A percentile compares a stretch with the other conserved stretches of the same genome.
Evolutionary conservation across 2,329 filamentous ascomycete species (phyloP).

Genomic region (Xylariaceae sp.): DNA sequence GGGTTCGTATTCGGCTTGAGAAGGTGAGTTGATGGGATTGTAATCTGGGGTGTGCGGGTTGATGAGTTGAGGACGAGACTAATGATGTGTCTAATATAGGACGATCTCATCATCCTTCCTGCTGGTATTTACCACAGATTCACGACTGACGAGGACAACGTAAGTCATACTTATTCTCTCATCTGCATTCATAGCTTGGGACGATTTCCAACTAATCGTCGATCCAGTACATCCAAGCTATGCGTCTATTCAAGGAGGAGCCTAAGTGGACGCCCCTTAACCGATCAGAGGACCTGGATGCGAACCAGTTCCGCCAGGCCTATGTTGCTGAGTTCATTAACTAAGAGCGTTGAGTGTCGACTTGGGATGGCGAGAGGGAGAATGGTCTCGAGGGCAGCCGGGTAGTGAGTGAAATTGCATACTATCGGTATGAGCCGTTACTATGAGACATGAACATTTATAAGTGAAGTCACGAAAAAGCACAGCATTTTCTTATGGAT

Average conservation of each 20-base stretch:
- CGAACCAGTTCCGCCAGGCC: conserved; percentile 69
- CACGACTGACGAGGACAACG: conserved; percentile 86
- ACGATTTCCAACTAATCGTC: too few species aligned
- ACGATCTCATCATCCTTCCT: conserved; percentile 88
- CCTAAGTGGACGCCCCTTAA: conserved; percentile 97
- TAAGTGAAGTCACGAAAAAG: neutral
- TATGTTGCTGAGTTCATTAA: conserved; percentile 56
- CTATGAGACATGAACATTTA: neutral
- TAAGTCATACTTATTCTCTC: conserved; percentile 44
- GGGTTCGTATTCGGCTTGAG: conserved; percentile 79
- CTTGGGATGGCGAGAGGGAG: neutral
- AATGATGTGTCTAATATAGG: conserved; percentile 29
- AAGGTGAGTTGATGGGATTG: conserved; percentile 46
- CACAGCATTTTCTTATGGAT: neutral
- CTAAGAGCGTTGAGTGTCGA: neutral
- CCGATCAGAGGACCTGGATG: conserved; percentile 69
- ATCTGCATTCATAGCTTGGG: neutral
- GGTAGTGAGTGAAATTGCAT: neutral
- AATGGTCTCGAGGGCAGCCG: neutral
- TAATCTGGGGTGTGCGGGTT: too few species aligned
- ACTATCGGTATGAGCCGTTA: too few species aligned
- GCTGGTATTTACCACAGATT: conserved; percentile 97
- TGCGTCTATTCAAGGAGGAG: conserved; percentile 96
- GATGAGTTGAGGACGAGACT: too few species aligned
- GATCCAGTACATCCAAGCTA: conserved; percentile 80